Conservation (phyloP, 208 protist genomes). For the Leishmania guyanensis region DNA sequence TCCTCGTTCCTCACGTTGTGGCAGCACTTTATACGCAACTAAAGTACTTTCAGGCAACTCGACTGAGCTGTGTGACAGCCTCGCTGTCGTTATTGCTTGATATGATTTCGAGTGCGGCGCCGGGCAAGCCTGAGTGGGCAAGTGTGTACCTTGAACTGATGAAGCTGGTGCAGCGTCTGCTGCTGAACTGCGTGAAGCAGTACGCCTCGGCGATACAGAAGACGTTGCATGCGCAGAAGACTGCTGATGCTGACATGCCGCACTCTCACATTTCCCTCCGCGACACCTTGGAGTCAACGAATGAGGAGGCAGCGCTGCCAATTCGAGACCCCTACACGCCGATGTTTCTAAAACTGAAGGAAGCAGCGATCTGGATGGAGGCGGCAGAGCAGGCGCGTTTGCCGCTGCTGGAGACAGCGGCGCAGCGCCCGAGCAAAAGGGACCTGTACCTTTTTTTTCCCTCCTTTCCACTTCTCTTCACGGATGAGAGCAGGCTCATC, state of each 20-base stretch:
- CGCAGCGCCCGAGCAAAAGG: constrained; percentile 6
- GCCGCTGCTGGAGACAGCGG: not conserved
- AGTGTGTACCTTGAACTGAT: constrained; percentile 21
- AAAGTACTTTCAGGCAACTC: constrained; percentile 32
- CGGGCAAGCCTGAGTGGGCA: not conserved
- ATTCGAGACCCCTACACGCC: constrained; percentile 30
- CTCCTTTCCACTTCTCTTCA: constrained; percentile 15
- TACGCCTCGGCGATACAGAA: constrained; percentile 30
- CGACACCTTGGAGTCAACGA: constrained; percentile 4
- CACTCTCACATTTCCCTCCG: constrained; percentile 26
- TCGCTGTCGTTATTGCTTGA: constrained; percentile 24
- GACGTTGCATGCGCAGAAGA: constrained; percentile 11
- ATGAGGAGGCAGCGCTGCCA: constrained; percentile 22
- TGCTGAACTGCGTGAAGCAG: constrained; percentile 30
- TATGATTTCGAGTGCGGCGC: constrained; percentile 3
- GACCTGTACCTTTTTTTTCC: constrained; percentile 28
- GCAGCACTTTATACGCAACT: constrained; percentile 27
- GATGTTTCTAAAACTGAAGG: constrained; percentile 29
- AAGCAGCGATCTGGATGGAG: constrained; percentile 25
- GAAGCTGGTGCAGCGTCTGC: constrained; percentile 28
- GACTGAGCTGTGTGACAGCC: constrained; percentile 23
- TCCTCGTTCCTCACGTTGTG: constrained; percentile 22
- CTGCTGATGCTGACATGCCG: constrained; percentile 17
- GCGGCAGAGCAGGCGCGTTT: not conserved
- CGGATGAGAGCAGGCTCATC: constrained; percentile 18